phyloP scores from a whole-genome alignment of 2,329 filamentous ascomycete genomes.

The Phaeoacremonium minimum region DNA sequence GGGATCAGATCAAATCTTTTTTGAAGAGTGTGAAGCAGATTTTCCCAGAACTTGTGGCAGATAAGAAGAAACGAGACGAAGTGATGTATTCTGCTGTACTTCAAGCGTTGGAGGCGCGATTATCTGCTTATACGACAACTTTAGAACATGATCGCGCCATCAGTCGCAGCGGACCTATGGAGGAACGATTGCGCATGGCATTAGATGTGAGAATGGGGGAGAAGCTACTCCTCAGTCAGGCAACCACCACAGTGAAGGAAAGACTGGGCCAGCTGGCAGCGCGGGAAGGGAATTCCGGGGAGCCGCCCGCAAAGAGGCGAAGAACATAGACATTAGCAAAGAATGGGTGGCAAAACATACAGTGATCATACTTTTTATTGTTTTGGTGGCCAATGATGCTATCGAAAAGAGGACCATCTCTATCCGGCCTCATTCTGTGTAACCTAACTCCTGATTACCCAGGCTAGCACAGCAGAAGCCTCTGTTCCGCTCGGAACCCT shows the following conservation, averaged over 20 bases:
- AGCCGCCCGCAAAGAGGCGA: constrained; percentile 18
- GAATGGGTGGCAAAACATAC: background rate
- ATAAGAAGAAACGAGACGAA: constrained; percentile 46
- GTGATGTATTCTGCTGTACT: constrained; percentile 34
- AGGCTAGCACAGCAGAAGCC: too few relatives aligned
- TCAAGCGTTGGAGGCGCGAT: constrained; percentile 18
- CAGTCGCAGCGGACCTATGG: constrained; percentile 1
- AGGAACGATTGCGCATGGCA: constrained; percentile 18
- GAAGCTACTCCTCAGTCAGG: constrained; percentile 24
- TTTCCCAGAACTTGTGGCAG: constrained; percentile 33
- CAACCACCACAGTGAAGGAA: constrained; percentile 13
- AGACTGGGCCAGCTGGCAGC: constrained; percentile 10
- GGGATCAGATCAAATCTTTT: constrained; percentile 44
- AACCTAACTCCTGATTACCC: too few relatives aligned
- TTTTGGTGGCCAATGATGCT: background rate
- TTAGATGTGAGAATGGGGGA: constrained; percentile 28
- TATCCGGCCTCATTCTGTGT: too few relatives aligned
- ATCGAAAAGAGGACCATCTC: background rate
- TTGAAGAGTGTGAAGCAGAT: constrained; percentile 45
- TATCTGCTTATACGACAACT: constrained; percentile 20
- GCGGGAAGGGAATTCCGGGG: constrained; percentile 11
- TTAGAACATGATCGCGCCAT: constrained; percentile 19
- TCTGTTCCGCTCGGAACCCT: too few relatives aligned
- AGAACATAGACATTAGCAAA: constrained; percentile 6
- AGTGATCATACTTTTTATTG: constrained; percentile 1